Base-by-base conservation (phyloP, 305 asterid genomes). In the Petunia hybrid region DNA sequence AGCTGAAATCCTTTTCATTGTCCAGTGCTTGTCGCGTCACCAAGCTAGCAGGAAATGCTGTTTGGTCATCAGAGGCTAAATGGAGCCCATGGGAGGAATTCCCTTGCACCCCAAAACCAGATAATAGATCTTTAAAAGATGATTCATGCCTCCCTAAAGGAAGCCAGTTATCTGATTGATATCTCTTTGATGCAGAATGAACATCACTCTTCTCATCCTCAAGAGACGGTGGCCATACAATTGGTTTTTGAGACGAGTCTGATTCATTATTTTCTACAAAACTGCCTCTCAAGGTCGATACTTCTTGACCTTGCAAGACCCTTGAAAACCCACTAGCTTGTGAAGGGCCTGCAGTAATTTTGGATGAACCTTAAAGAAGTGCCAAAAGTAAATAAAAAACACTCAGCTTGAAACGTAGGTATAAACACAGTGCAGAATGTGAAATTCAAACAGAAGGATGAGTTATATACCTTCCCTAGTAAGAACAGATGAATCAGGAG, bases 281-380 rank as follows among this genome's bases (percentile, higher is more conserved):
- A 77, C 88, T 63, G 77, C 90, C 89, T 88, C 94, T 87, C 92
- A 93, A 87, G 92, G 94, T 89, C 87, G 87, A 89, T 39, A 82
- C 76, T 85, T 94, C 98, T 90, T 94, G 98, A 88, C 95, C 95
- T 89, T 91, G 98, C 90, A 92, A 87, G 91, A 92, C 93, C 93
- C 98, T 91, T 76, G 91, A 81, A 82, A 92, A 84, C 82, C 90
- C 95, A 84, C 78, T 85, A 67, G 89, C 86, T 84, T 94, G 91
- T 78, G 90, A 90, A 84, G 97, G 93, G 95, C 90, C 98, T 78
- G 68, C 88, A 55, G 86, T 78, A 81, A 90, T 84, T 88, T 91
- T 94, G 65, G 87, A 84, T 16, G 95, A 84, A 82, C 92, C 97
- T 90, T 85, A 60, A 84, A 75, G 22, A 74, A 76, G 82, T 46